Evolutionary conservation across 805 yeast genomes (phyloP), one percentile per base, ranked within the genome.

Genomic region (Nakazawaea populi): DNA sequence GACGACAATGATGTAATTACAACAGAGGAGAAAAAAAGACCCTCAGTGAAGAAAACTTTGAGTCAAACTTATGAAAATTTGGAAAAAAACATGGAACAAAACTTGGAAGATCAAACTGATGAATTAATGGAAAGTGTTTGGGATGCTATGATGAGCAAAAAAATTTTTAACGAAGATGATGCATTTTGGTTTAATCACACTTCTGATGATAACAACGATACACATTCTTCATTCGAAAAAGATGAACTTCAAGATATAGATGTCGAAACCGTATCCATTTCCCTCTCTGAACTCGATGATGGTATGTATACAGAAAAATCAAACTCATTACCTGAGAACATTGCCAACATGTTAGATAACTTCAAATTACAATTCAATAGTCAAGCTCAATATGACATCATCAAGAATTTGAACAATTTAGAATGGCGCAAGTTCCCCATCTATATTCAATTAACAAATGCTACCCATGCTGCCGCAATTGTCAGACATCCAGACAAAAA

Each of bases 391-490:
- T 58, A 66, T 48, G 68, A 63, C 11, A 85, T 87, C 41, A 73
- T 86, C 34, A 66, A 66, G 31, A 72, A 75, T 47, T 73, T 89
- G 61, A 88, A 88, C 63, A 56, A 65, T 4, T 62, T 87, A 4
- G 59, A 68, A 1, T 89, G 96, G 96, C 64, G 69, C 42, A 89
- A 87, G 61, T 84, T 66, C 57, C 91, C 94, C 0, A 74, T 89
- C 30, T 75, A 83, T 53, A 85, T 89, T 52, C 74, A 83, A 38
- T 69, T 76, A 32, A 83, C 92, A 5, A 74, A 74, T 46, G 77
- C 82, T 42, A 78, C 95, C 1, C 96, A 89, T 60, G 89, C 95
- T 1, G 95, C 94, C 1, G 83, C 89, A 1, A 86, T 89, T 52
- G 87, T 83, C 42, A 75, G 96, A 46, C 79, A 75, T 54, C 68